A percentile compares a stretch with the other conserved stretches of the same genome.
These are phyloP conservation scores for Scheffersomyces spartinae DNA, from an alignment of 805 yeast genomes.

Conservation along the genomic window DNA sequence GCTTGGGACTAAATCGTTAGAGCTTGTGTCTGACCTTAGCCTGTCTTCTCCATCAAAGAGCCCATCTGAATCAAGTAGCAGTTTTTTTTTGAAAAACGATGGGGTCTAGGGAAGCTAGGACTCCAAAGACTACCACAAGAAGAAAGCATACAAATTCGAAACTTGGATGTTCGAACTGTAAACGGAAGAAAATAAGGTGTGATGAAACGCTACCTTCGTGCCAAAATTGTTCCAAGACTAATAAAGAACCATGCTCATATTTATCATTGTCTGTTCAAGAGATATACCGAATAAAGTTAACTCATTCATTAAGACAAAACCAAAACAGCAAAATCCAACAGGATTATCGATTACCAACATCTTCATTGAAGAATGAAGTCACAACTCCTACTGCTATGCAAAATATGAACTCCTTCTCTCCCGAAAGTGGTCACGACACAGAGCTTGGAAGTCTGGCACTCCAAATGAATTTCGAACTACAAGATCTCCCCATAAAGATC, in stretches of 20 bases:
- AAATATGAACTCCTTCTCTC: no score
- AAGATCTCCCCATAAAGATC: constrained; percentile 10
- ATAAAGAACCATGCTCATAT: constrained; percentile 16
- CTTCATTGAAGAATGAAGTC: no score
- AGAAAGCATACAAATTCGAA: constrained; percentile 19
- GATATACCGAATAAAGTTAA: constrained; percentile 11
- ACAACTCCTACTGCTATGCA: no score
- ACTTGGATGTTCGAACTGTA: constrained; percentile 19
- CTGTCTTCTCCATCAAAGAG: no score
- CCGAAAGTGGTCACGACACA: no score
- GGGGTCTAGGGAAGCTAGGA: no score
- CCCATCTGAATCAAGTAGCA: no score
- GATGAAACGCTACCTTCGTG: constrained; percentile 19
- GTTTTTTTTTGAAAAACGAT: no score
- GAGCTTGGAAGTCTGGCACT: constrained; percentile 4
- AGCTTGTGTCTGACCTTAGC: no score
- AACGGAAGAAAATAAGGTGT: constrained; percentile 19
- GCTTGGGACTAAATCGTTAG: no score
- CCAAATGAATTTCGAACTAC: constrained; percentile 14
- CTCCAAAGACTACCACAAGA: constrained; percentile 8
- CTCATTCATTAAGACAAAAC: constrained; percentile 15
- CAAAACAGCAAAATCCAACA: constrained; percentile 15
- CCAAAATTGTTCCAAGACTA: constrained; percentile 15
- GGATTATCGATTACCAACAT: constrained; percentile 16
- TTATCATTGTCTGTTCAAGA: constrained; percentile 9